Conservation (phyloP, 257 asterid genomes). For the Forsythia viridissima region DNA sequence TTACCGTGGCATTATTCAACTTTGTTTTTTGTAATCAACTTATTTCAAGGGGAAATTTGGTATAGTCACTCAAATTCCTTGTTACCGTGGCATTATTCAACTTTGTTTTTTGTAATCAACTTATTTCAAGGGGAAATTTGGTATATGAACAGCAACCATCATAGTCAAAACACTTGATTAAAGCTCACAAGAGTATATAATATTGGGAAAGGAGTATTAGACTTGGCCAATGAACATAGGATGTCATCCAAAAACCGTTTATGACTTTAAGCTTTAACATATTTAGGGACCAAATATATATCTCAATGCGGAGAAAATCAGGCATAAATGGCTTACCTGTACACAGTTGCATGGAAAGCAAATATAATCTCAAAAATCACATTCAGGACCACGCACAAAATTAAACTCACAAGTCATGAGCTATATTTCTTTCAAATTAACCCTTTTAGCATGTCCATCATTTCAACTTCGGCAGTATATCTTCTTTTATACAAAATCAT, state of each 20-base stretch:
- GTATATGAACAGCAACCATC: too few relatives aligned
- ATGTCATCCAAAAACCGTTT: not conserved
- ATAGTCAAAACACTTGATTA: too few relatives aligned
- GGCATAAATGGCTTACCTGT: not conserved
- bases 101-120: not conserved
- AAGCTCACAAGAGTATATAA: too few relatives aligned
- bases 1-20: not conserved
- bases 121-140: too few relatives aligned
- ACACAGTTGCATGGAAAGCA: not conserved
- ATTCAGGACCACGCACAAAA: not conserved
- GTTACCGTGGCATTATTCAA: not conserved
- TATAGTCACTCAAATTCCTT: too few relatives aligned
- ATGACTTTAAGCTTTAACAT: too few relatives aligned
- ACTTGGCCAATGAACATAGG: not conserved
- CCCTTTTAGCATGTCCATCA: not conserved
- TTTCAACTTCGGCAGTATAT: not conserved
- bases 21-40: not conserved
- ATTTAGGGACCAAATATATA: not conserved
- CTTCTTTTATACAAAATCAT: not conserved
- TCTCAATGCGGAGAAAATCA: not conserved
- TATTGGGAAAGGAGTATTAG: too few relatives aligned
- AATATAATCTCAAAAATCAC: not conserved
- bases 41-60: too few relatives aligned
- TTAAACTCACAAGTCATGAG: not conserved
- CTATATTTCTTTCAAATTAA: not conserved